Conservation (phyloP, 768 basidiomycete genomes). For the Ramaria rubella region DNA sequence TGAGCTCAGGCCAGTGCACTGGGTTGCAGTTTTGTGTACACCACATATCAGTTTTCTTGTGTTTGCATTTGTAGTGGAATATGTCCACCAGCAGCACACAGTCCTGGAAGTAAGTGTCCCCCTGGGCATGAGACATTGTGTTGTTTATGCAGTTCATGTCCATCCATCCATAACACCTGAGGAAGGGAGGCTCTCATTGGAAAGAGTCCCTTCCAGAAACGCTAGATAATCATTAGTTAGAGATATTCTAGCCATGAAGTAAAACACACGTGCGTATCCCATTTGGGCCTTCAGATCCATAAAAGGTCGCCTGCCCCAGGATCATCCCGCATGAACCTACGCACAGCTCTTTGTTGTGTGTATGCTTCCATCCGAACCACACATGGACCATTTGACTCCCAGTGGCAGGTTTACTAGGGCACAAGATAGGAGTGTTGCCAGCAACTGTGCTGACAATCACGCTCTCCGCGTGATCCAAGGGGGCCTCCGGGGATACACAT, state of each 20-base stretch:
- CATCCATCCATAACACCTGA: not conserved
- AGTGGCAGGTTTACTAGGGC: not conserved
- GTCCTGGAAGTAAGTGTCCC: conserved; percentile 5
- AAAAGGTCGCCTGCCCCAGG: conserved; percentile 20
- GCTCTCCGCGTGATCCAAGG: not conserved
- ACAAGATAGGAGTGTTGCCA: too few species aligned
- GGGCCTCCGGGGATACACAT: not conserved
- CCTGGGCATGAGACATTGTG: not conserved
- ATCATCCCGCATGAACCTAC: conserved; percentile 22
- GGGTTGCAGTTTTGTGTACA: conserved; percentile 14
- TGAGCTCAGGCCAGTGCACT: conserved; percentile 9
- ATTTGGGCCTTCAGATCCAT: conserved; percentile 18
- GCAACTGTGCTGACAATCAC: too few species aligned
- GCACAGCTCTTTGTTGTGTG: conserved; percentile 25
- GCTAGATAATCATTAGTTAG: not conserved
- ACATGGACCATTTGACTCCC: not conserved
- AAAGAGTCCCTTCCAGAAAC: not conserved
- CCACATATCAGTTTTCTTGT: conserved; percentile 5
- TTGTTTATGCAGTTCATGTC: not conserved
- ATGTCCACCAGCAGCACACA: conserved; percentile 10
- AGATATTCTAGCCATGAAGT: not conserved
- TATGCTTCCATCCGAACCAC: conserved; percentile 20
- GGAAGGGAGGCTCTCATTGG: not conserved
- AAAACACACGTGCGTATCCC: conserved; percentile 11
- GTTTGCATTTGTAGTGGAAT: conserved; percentile 14